Evolutionary conservation across 139 green algal species (phyloP), one percentile per base, ranked within the genome.

Genomic region (Pseudopediastrum boryanum): DNA sequence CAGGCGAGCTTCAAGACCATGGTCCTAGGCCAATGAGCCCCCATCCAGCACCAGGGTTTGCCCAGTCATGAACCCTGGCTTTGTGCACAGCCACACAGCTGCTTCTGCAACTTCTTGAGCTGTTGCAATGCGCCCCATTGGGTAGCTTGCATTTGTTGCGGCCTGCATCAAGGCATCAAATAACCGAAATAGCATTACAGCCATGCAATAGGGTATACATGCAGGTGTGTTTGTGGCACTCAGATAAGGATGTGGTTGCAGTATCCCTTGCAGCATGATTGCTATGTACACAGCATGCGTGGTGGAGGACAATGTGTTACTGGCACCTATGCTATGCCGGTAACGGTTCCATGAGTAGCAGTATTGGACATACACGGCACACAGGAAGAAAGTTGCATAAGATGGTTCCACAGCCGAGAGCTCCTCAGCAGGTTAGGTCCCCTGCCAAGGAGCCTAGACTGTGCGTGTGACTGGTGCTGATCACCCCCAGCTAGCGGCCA

Each of bases 91-190:
- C 72, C 72, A 79, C 56, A 79, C 54, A 12, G 56, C 58, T 29
- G 72, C 56, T 39, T 79, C 72, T 5, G 72, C 72, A 4, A 79
- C 56, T 42, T 79, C 72, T 19, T 70, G 29, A 13, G 43, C 54
- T 31, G 54, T 70, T n/a, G 72, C 72, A 36, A 79, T 79, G 29
- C 72, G 48, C 27, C 56, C 72, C 9, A 79, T 71, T 2, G 72
- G 72, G 72, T 79, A 71, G 39, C 41, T 38, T 29, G 72, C 72
- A 51, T 79, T 79, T 56, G 62, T 79, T 13, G 56, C 43, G 19
- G 72, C 72, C 72, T 78, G 52, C 23, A 38, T 3, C 35, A 23
- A 3, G 29, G 16, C 65, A 56, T 25, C 39, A 58, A 12, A 19
- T 16, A 16, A 58, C 48, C 21, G 48, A n/a, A 16, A 58, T 21